Evolutionary conservation across 2,329 filamentous ascomycete species (phyloP).

Genomic region (Beauveria pseudobassiana): DNA sequence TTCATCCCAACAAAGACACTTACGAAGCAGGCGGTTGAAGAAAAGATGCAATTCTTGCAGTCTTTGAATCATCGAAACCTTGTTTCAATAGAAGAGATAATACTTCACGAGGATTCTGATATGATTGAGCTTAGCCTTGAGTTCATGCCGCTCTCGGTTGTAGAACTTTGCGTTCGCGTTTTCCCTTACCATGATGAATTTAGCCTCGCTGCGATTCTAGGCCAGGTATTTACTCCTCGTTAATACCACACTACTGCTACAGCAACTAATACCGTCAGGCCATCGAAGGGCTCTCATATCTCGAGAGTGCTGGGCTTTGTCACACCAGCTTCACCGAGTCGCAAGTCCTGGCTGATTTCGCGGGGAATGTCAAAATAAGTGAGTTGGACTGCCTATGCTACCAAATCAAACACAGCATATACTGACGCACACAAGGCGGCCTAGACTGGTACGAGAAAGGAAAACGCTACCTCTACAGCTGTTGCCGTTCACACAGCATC

Average conservation of each 20-base stretch:
- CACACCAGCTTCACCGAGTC: neutral
- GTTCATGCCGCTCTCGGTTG: neutral
- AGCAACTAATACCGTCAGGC: neutral
- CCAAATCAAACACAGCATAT: neutral
- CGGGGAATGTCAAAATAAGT: conserved; percentile 4
- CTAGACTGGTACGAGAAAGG: too few relatives aligned
- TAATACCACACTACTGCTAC: neutral
- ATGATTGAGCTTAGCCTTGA: neutral
- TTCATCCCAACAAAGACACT: neutral
- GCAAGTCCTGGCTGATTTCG: neutral
- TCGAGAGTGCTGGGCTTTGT: neutral
- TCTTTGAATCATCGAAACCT: neutral
- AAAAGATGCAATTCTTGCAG: neutral
- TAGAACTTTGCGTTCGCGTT: neutral
- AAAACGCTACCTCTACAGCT: neutral
- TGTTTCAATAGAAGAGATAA: neutral
- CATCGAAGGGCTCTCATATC: neutral
- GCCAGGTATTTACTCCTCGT: neutral
- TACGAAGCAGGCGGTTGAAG: neutral
- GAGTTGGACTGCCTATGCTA: neutral
- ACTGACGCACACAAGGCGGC: neutral
- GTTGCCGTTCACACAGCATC: neutral
- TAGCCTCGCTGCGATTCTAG: neutral
- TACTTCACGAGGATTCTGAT: neutral
- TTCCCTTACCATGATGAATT: neutral